These are phyloP conservation scores for Leishmania lainsoni DNA, from an alignment of 208 protist genomes.

Conservation along the genomic window DNA sequence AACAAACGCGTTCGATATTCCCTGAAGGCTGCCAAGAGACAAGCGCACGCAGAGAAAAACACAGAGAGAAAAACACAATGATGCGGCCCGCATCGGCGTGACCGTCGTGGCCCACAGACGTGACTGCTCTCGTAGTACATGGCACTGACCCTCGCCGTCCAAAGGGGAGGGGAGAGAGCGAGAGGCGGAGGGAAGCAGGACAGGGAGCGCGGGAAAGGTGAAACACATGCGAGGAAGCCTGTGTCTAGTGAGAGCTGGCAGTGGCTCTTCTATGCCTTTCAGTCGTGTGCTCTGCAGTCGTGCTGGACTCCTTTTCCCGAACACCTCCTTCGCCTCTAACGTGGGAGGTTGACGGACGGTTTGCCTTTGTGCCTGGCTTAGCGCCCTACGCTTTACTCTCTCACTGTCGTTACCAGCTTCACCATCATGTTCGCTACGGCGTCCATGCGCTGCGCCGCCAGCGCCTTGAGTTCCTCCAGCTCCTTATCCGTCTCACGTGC, in stretches of 20 bases:
- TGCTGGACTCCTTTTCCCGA: neutral
- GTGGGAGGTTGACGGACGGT: neutral
- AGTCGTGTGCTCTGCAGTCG: neutral
- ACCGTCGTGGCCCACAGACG: neutral
- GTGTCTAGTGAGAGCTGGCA: neutral
- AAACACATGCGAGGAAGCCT: neutral
- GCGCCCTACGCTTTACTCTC: slow-evolving; percentile 18
- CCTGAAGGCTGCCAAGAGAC: neutral
- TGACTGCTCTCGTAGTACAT: neutral
- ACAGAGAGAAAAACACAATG: neutral
- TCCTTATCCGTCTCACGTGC: slow-evolving; percentile 66
- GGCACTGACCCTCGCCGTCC: neutral
- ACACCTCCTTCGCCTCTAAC: neutral
- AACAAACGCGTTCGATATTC: neutral
- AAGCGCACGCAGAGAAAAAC: neutral
- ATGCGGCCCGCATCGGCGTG: neutral
- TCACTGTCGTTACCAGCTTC: slow-evolving; percentile 24
- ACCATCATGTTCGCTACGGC: slow-evolving; percentile 64
- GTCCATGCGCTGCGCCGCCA: slow-evolving; percentile 70
- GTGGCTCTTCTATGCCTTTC: neutral
- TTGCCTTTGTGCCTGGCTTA: neutral
- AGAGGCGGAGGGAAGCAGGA: too few species aligned
- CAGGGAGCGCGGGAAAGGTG: neutral
- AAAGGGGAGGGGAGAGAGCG: too few species aligned
- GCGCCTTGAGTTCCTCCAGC: slow-evolving; percentile 57